A percentile compares a stretch with the other conserved stretches of the same genome.
Evolutionary conservation across 106 monocot genomes (phyloP).

Genomic region (Agapanthus africanus): DNA sequence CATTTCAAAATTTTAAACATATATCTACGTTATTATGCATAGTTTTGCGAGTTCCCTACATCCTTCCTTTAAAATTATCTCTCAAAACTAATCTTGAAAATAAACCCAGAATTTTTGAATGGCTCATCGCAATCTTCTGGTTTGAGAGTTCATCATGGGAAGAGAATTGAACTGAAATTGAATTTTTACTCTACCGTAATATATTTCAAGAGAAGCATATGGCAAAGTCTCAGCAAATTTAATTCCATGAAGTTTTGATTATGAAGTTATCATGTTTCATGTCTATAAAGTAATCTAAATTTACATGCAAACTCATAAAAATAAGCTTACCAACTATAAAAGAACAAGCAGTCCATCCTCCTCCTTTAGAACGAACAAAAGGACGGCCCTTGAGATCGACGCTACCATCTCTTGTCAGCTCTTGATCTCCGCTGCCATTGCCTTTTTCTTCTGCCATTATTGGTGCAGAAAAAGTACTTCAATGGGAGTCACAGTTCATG

Average conservation of each 20-base stretch:
- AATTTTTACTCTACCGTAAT: no score
- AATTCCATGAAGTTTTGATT: no score
- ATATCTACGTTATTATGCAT: no score
- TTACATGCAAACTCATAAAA: neutral
- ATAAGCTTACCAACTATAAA: conserved; percentile 39
- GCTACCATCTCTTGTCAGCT: conserved; percentile 36
- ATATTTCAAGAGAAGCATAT: no score
- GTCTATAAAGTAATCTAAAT: neutral
- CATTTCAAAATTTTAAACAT: no score
- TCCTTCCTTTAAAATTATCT: no score
- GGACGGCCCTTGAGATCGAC: conserved; percentile 44
- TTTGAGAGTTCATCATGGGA: neutral
- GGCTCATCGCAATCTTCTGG: neutral
- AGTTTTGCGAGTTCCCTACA: no score
- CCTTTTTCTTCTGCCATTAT: conserved; percentile 9
- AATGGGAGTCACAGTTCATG: neutral
- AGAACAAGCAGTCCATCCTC: conserved; percentile 44
- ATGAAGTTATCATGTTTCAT: no score
- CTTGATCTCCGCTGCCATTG: neutral
- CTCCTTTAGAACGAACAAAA: conserved; percentile 28
- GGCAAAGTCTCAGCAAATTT: no score
- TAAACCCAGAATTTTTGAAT: neutral
- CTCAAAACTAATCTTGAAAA: neutral
- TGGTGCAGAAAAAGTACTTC: neutral
- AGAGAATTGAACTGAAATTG: no score